Base-by-base conservation (phyloP, 192 early-diverging fungal species). In the Coemansia guatemalensis region DNA sequence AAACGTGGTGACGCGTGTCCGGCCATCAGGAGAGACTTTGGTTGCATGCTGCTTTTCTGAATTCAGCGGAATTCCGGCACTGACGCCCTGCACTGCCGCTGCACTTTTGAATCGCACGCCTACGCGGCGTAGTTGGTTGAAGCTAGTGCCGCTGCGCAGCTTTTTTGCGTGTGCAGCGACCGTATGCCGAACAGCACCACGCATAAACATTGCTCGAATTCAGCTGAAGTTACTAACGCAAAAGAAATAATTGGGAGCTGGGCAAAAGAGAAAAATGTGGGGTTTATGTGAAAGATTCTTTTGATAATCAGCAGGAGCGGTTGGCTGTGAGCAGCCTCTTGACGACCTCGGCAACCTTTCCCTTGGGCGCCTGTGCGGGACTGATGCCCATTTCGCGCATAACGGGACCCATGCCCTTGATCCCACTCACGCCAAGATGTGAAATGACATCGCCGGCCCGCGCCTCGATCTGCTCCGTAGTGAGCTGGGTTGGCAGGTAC, bases 401-500 rank as follows among this genome's bases (percentile, higher is more conserved):
- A 22, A 97, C 87, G 39, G 85, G 83, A 23, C 95, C 93, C 73
- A 97, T 74, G 52, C 92, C 91, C 78, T 92, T 93, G 27, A 82
- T 61, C 5, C 85, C 75, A 21, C 86, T 88, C 24, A 63, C 64
- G 21, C 65, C 66, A 23, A 75, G 72, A 18, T 53, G 53, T 55
- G 65, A 55, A 29, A 88, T 87, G 11, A 85, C 53, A 50, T 86
- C 66, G 39, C 70, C 66, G 32, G 89, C 84, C 12, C 86, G 74
- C 0, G 58, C 75, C 64, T 87, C 88, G 55, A 97, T 88, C 66
- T 94, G 88, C 53, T 87, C 83, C 8, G 75, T 73, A 1, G 87
- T 82, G 78, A 95, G 84, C 82, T 92, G 92, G 41, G 82, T 63
- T 6, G 95, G 95, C 65, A 97, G 60, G 73, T 93, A 97, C 4